A percentile compares a stretch with the other conserved stretches of the same genome.
Evolutionary conservation across 768 basidiomycete species (phyloP).

Genomic region (Boletellus ananiceps): DNA sequence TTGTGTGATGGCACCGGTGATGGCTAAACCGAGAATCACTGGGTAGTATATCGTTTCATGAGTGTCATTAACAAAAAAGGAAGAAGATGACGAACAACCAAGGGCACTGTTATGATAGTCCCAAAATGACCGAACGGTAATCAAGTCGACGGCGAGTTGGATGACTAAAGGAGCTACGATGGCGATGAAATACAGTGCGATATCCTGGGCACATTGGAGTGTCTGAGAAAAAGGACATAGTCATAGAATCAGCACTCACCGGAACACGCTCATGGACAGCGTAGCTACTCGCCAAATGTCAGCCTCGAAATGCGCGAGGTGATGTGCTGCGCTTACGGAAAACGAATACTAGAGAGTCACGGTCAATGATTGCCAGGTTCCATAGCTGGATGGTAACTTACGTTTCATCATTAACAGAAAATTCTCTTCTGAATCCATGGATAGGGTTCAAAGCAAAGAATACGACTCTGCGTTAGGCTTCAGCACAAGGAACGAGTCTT

Average conservation of each 20-base stretch:
- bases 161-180: conserved; percentile 64
- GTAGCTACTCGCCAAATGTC: conserved; percentile 39
- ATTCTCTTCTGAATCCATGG: conserved; percentile 69
- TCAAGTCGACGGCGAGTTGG: conserved; percentile 61
- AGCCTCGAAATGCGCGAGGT: not conserved
- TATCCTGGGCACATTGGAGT: conserved; percentile 30
- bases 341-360: conserved; percentile 16
- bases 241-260: conserved; percentile 36
- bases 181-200: conserved; percentile 50
- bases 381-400: conserved; percentile 26
- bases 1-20: conserved; percentile 82
- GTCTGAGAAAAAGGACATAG: not conserved
- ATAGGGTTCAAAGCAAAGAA: conserved; percentile 65
- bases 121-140: conserved; percentile 83
- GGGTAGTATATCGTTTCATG: conserved; percentile 6
- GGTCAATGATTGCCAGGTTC: conserved; percentile 8
- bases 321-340: conserved; percentile 18
- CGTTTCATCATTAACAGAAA: conserved; percentile 76
- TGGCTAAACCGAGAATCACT: conserved; percentile 70
- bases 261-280: conserved; percentile 76
- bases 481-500: not conserved
- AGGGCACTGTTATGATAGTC: conserved; percentile 71
- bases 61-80: conserved; percentile 26
- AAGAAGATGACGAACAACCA: conserved; percentile 33
- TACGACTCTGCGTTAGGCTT: conserved; percentile 38